Evolutionary conservation across 495 filamentous ascomycete genomes (phyloP), one percentile per base, ranked within the genome.

Genomic region (Sordaria brevicollis): DNA sequence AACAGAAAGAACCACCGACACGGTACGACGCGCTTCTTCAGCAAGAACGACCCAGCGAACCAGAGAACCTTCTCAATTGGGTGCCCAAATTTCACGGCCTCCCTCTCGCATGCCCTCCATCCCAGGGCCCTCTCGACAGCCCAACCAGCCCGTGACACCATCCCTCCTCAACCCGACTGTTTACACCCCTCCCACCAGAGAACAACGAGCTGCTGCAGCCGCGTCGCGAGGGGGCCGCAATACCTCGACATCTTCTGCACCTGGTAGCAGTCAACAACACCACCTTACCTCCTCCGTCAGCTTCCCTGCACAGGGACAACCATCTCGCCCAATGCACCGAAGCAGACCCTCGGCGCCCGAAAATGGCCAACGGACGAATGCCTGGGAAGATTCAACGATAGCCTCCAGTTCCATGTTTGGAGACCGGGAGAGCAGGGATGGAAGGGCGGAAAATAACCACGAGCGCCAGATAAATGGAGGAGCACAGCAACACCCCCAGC

Each of bases 351-450:
- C 73, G 7, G 74, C 75, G 65, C 77, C 77, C 8, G 77, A 80
- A n/a, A 67, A 54, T 19, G 68, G 66, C 68, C 72, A 73, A 33
- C 49, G 49, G 25, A 31, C 49, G 67, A 78, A 79, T 65, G 76
- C 75, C 41, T 80, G 79, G 79, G 79, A 80, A 49, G 79, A 80
- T 36, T 80, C 79, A 25, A 78, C 79, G 0, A 74, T 80, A 5
- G 77, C 72, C 17, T 80, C n/a, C n/a, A n/a, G n/a, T n/a, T n/a
- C 79, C 70, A 76, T 80, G 72, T 77, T 79, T 73, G 74, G 71
- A 69, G 77, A 78, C 49, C 70, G 65, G 65, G 74, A 77, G 49
- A 73, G 74, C 74, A 73, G 74, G 49, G 72, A 74, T 54, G 70
- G 72, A 62, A 57, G 49, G 35, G 78, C 76, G 25, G 78, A 78